Conservation (phyloP, 1,284 basidiomycete species). For the Singerocomus inundabilis region DNA sequence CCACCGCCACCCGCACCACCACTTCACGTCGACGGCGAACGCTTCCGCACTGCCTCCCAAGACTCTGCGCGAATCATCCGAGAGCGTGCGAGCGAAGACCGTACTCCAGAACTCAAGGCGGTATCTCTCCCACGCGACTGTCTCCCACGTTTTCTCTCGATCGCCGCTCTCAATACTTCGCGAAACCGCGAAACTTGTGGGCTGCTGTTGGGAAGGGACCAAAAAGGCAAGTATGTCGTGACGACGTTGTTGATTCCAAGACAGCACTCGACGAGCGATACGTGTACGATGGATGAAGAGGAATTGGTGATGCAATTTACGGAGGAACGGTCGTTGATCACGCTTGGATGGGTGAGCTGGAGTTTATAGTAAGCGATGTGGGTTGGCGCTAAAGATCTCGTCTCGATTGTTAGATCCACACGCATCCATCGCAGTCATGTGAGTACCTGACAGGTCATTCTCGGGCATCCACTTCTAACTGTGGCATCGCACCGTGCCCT, state of each 20-base stretch:
- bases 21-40: constrained; percentile 19
- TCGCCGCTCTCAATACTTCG: constrained; percentile 61
- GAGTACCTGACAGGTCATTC: constrained; percentile 24
- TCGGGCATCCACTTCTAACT: constrained; percentile 6
- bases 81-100: constrained; percentile 24
- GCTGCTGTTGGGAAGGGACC: constrained; percentile 55
- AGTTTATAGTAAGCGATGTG: neutral
- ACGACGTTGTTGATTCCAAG: constrained; percentile 79
- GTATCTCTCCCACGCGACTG: constrained; percentile 69
- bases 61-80: constrained; percentile 31
- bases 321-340: constrained; percentile 73
- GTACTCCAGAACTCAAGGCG: constrained; percentile 48
- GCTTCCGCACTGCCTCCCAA: constrained; percentile 31
- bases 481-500: neutral
- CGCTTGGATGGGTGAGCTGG: constrained; percentile 80
- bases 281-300: constrained; percentile 86
- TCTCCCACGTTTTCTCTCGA: constrained; percentile 69
- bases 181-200: constrained; percentile 66
- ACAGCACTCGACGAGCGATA: constrained; percentile 83
- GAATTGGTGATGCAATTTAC: constrained; percentile 84
- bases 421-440: constrained; percentile 89
- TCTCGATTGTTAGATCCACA: constrained; percentile 70
- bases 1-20: constrained; percentile 22
- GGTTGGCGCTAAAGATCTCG: constrained; percentile 3
- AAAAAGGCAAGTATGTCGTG: constrained; percentile 62